phyloP scores from a whole-genome alignment of 2,329 filamentous ascomycete genomes.

The Pseudogymnoascus verrucosus region DNA sequence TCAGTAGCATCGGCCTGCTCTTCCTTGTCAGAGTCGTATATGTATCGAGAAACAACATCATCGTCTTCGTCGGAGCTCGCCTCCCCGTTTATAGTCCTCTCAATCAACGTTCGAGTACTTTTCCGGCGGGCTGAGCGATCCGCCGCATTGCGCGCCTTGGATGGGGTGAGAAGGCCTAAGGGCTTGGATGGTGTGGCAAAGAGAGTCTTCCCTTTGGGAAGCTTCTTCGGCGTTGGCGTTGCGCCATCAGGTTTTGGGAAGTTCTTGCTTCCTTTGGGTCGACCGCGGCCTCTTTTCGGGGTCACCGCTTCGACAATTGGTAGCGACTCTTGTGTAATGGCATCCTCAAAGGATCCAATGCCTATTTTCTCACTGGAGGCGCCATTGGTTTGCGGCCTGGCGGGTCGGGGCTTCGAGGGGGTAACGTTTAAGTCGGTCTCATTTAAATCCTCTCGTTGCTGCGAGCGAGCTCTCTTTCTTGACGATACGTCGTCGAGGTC shows the following conservation, averaged over 20 bases:
- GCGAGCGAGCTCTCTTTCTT: slow-evolving; percentile 1
- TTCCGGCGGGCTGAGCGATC: slow-evolving; percentile 84
- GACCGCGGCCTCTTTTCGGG: not conserved
- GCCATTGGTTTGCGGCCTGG: not conserved
- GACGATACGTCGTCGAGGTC: not conserved
- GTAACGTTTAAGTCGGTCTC: not conserved
- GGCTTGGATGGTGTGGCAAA: slow-evolving; percentile 23
- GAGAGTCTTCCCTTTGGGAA: slow-evolving; percentile 18
- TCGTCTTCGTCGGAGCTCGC: slow-evolving; percentile 65
- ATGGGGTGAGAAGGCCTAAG: slow-evolving; percentile 17
- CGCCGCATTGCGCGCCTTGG: slow-evolving; percentile 34
- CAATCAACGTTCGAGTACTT: slow-evolving; percentile 68
- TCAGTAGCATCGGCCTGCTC: slow-evolving; percentile 27
- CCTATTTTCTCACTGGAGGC: not conserved
- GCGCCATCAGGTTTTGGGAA: not conserved
- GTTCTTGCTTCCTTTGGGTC: slow-evolving; percentile 1
- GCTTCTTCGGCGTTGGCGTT: slow-evolving; percentile 18
- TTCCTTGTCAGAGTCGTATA: slow-evolving; percentile 51
- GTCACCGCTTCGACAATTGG: not conserved
- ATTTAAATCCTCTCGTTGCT: not conserved
- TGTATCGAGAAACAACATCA: slow-evolving; percentile 59
- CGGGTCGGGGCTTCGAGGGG: not conserved
- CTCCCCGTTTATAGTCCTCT: slow-evolving; percentile 56
- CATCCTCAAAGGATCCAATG: not conserved
- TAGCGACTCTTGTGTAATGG: not conserved